These are phyloP conservation scores for Aspergillus sp. DNA, from an alignment of 2,329 filamentous ascomycete species.

Conservation along the genomic window DNA sequence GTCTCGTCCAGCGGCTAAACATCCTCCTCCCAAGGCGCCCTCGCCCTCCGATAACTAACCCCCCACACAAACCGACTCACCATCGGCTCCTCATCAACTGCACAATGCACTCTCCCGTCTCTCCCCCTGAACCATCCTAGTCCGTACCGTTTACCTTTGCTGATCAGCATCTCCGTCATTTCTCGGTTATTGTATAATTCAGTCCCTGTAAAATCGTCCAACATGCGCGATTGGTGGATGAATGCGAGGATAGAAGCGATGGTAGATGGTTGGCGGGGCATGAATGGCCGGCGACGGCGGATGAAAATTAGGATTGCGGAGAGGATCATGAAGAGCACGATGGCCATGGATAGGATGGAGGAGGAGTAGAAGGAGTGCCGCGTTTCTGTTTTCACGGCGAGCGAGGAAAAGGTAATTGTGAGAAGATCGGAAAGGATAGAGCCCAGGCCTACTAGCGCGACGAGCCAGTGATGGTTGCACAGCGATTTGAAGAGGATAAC, in stretches of 20 bases:
- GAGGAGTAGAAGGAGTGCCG: constrained; percentile 60
- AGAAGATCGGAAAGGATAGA: constrained; percentile 42
- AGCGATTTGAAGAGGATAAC: constrained; percentile 38
- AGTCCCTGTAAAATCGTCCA: constrained; percentile 67
- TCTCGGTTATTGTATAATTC: constrained; percentile 54
- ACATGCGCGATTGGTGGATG: constrained; percentile 74
- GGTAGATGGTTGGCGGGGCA: constrained; percentile 71
- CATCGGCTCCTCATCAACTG: constrained; percentile 70
- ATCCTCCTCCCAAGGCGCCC: constrained; percentile 19
- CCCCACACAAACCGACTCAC: constrained; percentile 60
- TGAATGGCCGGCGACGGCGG: constrained; percentile 60
- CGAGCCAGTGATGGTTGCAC: constrained; percentile 39
- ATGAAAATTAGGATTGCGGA: constrained; percentile 56
- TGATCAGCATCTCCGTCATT: constrained; percentile 57
- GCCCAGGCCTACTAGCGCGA: constrained; percentile 39
- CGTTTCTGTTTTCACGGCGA: constrained; percentile 42
- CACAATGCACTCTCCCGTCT: constrained; percentile 67
- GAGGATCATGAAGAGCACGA: constrained; percentile 58
- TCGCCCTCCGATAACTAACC: constrained; percentile 23
- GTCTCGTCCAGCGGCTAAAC: neutral
- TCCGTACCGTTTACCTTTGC: constrained; percentile 61
- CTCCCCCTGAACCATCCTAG: constrained; percentile 70
- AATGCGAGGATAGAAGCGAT: constrained; percentile 70
- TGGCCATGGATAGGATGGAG: constrained; percentile 54
- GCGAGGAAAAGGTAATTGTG: constrained; percentile 43